These are phyloP conservation scores for Mortierella sp. DNA, from an alignment of 371 early-diverging fungal species.

Conservation along the genomic window DNA sequence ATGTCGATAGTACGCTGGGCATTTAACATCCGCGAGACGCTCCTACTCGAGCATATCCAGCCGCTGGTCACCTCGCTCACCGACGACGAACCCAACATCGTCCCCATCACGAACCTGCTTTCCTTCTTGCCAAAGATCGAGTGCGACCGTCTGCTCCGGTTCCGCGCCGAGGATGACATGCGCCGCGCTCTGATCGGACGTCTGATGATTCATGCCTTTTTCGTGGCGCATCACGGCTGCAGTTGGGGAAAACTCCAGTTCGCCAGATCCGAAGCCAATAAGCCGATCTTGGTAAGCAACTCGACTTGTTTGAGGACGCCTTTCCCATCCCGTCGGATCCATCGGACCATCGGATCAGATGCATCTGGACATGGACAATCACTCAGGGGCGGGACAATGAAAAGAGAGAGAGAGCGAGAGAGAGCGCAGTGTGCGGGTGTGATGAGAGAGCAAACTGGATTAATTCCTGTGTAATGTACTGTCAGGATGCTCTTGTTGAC, in stretches of 20 bases:
- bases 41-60: conserved; percentile 44
- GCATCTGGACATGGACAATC: too few species aligned
- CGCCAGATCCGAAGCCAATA: conserved; percentile 27
- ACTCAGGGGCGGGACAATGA: too few species aligned
- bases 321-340: neutral
- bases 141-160: conserved; percentile 34
- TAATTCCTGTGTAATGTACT: conserved; percentile 7
- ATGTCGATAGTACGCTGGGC: conserved; percentile 53
- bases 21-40: conserved; percentile 45
- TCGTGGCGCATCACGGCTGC: conserved; percentile 30
- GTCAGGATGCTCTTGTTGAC: conserved; percentile 7
- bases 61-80: conserved; percentile 43
- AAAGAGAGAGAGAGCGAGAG: neutral
- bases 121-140: conserved; percentile 40
- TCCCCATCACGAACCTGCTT: conserved; percentile 43
- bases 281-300: conserved; percentile 39
- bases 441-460: neutral
- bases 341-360: too few species aligned
- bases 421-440: neutral
- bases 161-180: conserved; percentile 42
- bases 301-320: too few species aligned
- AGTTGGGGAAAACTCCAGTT: conserved; percentile 40
- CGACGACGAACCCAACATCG: conserved; percentile 22
- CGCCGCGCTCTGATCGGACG: conserved; percentile 40
- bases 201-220: conserved; percentile 49